phyloP scores from a whole-genome alignment of 2,329 filamentous ascomycete genomes.

The Plenodomus tracheiphilus region DNA sequence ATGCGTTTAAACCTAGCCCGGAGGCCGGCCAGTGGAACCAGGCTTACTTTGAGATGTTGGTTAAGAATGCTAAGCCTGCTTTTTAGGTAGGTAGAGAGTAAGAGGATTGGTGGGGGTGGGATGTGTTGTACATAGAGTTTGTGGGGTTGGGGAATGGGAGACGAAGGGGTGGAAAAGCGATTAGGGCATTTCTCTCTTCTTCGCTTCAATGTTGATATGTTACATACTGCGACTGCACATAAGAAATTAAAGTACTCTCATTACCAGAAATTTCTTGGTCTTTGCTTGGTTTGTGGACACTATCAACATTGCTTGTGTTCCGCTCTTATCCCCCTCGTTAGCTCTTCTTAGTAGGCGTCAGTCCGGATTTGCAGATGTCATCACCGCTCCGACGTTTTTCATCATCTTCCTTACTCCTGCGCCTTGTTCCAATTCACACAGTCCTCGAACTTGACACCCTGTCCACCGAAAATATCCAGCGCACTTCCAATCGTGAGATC shows the following conservation, averaged over 20 bases:
- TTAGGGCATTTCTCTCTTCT: neutral
- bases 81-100: slow-evolving; percentile 21
- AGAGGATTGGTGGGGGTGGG: neutral
- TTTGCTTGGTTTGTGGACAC: too few relatives aligned
- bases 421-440: slow-evolving; percentile 82
- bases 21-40: slow-evolving; percentile 72
- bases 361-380: too few relatives aligned
- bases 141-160: neutral
- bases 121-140: slow-evolving; percentile 16
- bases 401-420: slow-evolving; percentile 14
- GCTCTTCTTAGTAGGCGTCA: too few relatives aligned
- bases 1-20: slow-evolving; percentile 65
- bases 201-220: slow-evolving; percentile 3
- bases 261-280: neutral
- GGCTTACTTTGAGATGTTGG: slow-evolving; percentile 46
- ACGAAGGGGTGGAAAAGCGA: neutral
- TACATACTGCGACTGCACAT: neutral
- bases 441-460: slow-evolving; percentile 82
- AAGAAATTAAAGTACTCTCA: neutral
- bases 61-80: slow-evolving; percentile 45
- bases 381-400: neutral
- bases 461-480: slow-evolving; percentile 91
- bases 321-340: too few relatives aligned
- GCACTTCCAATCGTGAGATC: slow-evolving; percentile 97
- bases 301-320: too few relatives aligned